phyloP scores from a whole-genome alignment of 1,139 yeast genomes.

The Yamadazyma triangularis region DNA sequence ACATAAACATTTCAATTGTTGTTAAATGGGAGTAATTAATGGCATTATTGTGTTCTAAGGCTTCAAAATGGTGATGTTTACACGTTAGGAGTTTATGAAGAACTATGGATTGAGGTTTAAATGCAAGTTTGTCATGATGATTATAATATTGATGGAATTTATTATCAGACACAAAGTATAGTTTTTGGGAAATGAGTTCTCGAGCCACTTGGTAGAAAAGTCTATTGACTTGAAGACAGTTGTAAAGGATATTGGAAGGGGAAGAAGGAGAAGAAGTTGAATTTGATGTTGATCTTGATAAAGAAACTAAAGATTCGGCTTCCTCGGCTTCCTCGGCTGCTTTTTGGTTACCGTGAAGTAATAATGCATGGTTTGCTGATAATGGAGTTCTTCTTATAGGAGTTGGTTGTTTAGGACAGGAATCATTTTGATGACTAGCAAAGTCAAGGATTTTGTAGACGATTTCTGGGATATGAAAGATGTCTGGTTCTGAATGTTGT shows the following conservation, averaged over 20 bases:
- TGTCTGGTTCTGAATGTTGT: conserved; percentile 35
- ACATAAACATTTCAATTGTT: conserved; percentile 79
- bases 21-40: conserved; percentile 47
- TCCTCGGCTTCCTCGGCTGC: conserved; percentile 46
- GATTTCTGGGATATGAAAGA: conserved; percentile 77
- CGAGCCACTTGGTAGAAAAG: conserved; percentile 57
- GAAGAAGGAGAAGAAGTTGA: neutral
- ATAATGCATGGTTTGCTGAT: conserved; percentile 53
- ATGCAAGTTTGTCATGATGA: conserved; percentile 1
- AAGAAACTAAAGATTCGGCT: too few species aligned
- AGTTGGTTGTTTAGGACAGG: conserved; percentile 54
- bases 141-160: conserved; percentile 44
- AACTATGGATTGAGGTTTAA: conserved; percentile 27
- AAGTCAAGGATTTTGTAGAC: conserved; percentile 54
- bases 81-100: conserved; percentile 34
- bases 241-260: conserved; percentile 31
- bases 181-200: conserved; percentile 49
- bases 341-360: conserved; percentile 46
- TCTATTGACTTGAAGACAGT: conserved; percentile 65
- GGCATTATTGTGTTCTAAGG: conserved; percentile 10
- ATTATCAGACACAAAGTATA: conserved; percentile 49
- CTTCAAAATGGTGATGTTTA: conserved; percentile 25
- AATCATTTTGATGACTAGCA: conserved; percentile 48
- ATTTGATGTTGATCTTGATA: too few species aligned
- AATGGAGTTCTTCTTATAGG: conserved; percentile 65